Conservation (phyloP, 257 asterid species). For the Nicotiana sylvestris region DNA sequence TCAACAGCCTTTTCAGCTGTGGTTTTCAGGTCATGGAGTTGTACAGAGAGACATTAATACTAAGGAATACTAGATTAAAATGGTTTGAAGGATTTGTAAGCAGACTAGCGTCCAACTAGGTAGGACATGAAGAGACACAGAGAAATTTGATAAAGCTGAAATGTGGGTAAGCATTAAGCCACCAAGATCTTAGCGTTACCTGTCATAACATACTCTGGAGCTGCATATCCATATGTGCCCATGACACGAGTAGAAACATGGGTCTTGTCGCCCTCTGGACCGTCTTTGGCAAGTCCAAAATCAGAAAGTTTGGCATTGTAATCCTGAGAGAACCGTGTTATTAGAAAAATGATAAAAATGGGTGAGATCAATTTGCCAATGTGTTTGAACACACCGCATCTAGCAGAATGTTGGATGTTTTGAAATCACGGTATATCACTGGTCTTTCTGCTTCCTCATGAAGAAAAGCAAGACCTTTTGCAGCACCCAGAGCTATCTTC, state of each 20-base stretch:
- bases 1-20: neutral
- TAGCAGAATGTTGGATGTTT: conserved; percentile 87
- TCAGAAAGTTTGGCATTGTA: conserved; percentile 95
- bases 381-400: conserved; percentile 66
- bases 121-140: neutral
- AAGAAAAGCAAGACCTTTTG: conserved; percentile 90
- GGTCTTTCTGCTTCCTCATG: conserved; percentile 97
- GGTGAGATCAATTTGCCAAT: neutral
- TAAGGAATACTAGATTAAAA: neutral
- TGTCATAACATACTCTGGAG: conserved; percentile 98
- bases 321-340: conserved; percentile 43
- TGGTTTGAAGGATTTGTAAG: neutral
- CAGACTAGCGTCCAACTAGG: neutral
- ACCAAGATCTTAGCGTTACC: conserved; percentile 37
- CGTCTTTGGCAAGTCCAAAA: conserved; percentile 98
- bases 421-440: conserved; percentile 88
- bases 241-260: conserved; percentile 97
- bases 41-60: neutral
- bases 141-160: neutral
- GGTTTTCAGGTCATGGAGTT: neutral
- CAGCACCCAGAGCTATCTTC: conserved; percentile 98
- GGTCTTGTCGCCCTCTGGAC: conserved; percentile 93
- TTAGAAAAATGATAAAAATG: conserved; percentile 17
- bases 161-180: neutral
- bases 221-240: conserved; percentile 99